Evolutionary conservation across 2,329 filamentous ascomycete genomes (phyloP).

Genomic region (Dendrostoma leiphaemia): DNA sequence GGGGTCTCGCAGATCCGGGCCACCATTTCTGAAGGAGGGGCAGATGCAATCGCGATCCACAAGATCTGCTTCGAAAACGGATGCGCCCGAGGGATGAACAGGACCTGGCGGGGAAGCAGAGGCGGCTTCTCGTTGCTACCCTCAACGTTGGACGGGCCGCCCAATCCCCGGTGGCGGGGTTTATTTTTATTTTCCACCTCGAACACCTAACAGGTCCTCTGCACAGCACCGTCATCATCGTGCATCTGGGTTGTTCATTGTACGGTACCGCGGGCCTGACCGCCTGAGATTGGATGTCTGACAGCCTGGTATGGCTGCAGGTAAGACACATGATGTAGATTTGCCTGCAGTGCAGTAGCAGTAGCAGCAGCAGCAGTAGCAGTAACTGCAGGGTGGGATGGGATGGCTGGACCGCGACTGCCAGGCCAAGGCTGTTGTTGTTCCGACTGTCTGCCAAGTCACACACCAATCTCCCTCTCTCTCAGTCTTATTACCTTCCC

Average conservation of each 20-base stretch:
- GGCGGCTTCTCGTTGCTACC: not conserved
- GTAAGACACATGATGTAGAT: not conserved
- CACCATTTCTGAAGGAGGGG: conserved; percentile 4
- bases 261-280: not conserved
- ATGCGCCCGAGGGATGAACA: conserved; percentile 4
- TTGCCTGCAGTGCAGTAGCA: not conserved
- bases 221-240: not conserved
- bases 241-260: not conserved
- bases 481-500: too few species aligned
- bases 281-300: not conserved
- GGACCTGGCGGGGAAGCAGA: conserved; percentile 4
- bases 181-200: not conserved
- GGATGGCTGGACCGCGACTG: too few species aligned
- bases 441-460: too few species aligned
- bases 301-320: not conserved
- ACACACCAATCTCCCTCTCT: too few species aligned
- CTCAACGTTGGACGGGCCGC: not conserved
- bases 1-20: not conserved
- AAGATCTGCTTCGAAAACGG: conserved; percentile 1
- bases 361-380: not conserved
- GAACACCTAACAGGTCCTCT: conserved; percentile 1
- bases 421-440: too few species aligned
- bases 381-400: too few species aligned
- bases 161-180: not conserved
- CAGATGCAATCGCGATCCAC: conserved; percentile 3